A percentile compares a stretch with the other conserved stretches of the same genome.
Conservation (phyloP, 306 rosid genomes). For the Quercus rubra region DNA sequence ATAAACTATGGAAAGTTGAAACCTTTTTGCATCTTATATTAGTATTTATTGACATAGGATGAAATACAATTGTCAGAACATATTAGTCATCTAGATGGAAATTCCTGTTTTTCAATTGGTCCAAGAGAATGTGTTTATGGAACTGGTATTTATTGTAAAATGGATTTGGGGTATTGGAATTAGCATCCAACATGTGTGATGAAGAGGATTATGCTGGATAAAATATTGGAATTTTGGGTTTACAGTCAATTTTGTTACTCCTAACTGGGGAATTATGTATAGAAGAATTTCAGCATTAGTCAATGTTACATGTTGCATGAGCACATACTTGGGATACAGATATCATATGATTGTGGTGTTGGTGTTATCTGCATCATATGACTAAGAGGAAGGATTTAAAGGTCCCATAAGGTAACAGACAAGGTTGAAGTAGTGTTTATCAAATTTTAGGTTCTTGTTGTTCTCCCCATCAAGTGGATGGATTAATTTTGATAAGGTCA, state of each 20-base stretch:
- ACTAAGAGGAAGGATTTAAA: background rate
- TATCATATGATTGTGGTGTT: background rate
- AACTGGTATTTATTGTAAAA: background rate
- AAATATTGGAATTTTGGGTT: background rate
- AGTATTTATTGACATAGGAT: background rate
- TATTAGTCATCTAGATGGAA: background rate
- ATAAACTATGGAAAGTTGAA: background rate
- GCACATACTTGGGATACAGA: background rate
- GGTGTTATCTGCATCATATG: background rate
- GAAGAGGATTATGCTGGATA: background rate
- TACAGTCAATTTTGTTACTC: background rate
- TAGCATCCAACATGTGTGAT: background rate
- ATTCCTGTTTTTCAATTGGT: background rate
- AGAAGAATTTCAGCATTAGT: background rate
- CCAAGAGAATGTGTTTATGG: background rate
- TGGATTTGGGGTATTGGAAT: background rate
- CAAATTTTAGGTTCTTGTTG: background rate
- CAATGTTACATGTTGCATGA: background rate
- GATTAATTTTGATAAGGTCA: background rate
- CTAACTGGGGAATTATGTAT: background rate
- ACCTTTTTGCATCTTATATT: background rate
- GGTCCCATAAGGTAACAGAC: background rate
- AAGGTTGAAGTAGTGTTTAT: background rate
- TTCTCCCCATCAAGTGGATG: background rate
- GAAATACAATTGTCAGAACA: background rate